phyloP scores from a whole-genome alignment of 2,329 filamentous ascomycete species.

The Ceratocystis alfenasii region DNA sequence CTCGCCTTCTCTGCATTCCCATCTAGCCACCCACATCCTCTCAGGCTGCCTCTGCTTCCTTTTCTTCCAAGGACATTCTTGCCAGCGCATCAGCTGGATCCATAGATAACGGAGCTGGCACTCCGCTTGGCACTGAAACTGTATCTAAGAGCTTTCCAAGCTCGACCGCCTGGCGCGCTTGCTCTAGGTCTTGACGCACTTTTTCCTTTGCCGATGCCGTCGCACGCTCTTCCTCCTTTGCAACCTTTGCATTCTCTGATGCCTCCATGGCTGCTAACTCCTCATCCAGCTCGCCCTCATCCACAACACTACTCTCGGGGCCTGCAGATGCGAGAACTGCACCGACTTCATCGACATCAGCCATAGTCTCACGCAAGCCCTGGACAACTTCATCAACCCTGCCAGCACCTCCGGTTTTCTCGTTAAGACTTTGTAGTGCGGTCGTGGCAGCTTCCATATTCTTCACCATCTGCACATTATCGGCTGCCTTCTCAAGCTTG shows the following conservation, averaged over 20 bases:
- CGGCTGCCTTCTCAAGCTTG: slow-evolving; percentile 75
- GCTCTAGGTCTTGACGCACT: slow-evolving; percentile 28
- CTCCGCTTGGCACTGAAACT: slow-evolving; percentile 16
- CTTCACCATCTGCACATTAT: slow-evolving; percentile 70
- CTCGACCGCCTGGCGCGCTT: slow-evolving; percentile 36
- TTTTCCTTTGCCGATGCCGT: slow-evolving; percentile 32
- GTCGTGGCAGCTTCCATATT: slow-evolving; percentile 69
- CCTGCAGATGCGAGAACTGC: slow-evolving; percentile 56
- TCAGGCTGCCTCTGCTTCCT: slow-evolving; percentile 13
- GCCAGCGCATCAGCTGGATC: slow-evolving; percentile 26
- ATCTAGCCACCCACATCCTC: too few species aligned
- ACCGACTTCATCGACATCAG: slow-evolving; percentile 68
- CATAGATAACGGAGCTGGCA: slow-evolving; percentile 15
- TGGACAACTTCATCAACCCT: slow-evolving; percentile 66
- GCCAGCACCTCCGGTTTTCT: slow-evolving; percentile 63
- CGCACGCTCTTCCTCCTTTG: slow-evolving; percentile 33
- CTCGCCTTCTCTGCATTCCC: too few species aligned
- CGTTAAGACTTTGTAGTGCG: slow-evolving; percentile 61
- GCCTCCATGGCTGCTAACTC: slow-evolving; percentile 68
- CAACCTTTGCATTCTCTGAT: slow-evolving; percentile 43
- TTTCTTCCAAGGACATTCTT: slow-evolving; percentile 32
- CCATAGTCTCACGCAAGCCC: slow-evolving; percentile 66
- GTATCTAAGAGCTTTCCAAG: slow-evolving; percentile 40
- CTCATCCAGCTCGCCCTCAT: slow-evolving; percentile 76
- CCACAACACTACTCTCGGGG: slow-evolving; percentile 40